phyloP scores from a whole-genome alignment of 306 rosid genomes.

The Castanea crenata region DNA sequence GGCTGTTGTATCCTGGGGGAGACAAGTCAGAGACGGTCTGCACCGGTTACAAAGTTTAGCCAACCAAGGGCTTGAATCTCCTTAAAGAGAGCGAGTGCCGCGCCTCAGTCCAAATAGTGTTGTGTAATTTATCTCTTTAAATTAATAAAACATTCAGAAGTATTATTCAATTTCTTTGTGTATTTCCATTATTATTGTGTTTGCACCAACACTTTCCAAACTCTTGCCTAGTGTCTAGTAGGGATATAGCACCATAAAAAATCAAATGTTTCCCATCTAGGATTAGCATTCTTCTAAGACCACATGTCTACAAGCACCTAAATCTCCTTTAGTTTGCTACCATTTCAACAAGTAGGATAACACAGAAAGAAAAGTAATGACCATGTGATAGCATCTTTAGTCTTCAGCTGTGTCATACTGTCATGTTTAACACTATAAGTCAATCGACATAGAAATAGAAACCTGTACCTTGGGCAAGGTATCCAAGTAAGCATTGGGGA shows the following conservation, averaged over 20 bases:
- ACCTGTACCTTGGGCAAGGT: slow-evolving; percentile 74
- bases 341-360: background rate
- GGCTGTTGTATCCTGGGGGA: too few species aligned
- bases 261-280: background rate
- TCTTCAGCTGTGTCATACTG: background rate
- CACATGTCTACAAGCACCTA: background rate
- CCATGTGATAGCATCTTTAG: background rate
- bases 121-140: too few species aligned
- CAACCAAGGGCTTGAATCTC: too few species aligned
- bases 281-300: background rate
- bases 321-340: background rate
- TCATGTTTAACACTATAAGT: background rate
- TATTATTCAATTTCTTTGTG: too few species aligned
- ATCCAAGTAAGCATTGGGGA: slow-evolving; percentile 63
- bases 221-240: background rate
- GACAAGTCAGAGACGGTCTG: too few species aligned
- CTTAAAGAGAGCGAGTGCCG: too few species aligned
- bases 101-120: too few species aligned
- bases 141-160: too few species aligned
- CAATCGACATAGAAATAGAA: slow-evolving; percentile 3
- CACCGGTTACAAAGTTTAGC: too few species aligned
- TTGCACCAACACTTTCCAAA: background rate
- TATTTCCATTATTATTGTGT: too few species aligned
- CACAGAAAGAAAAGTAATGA: background rate
- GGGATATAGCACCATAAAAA: background rate